Evolutionary conservation across 768 basidiomycete genomes (phyloP).

Genomic region (Tephrocybe rancida): DNA sequence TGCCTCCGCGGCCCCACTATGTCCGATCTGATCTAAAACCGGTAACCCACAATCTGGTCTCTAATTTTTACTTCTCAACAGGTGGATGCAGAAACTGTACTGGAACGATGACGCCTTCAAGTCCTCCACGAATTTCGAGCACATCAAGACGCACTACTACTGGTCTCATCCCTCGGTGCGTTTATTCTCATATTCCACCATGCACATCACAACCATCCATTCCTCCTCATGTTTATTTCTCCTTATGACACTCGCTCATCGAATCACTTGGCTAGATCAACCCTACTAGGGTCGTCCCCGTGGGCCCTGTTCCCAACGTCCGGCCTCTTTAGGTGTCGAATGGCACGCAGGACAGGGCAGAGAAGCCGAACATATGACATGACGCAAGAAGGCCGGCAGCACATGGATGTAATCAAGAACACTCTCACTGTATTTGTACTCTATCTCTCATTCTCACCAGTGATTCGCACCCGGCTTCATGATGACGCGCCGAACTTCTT

Average conservation of each 20-base stretch:
- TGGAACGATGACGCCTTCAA: constrained; percentile 91
- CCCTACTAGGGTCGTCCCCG: constrained; percentile 73
- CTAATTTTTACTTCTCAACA: constrained; percentile 21
- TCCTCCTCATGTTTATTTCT: neutral
- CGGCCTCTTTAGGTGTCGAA: constrained; percentile 48
- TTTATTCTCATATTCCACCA: neutral
- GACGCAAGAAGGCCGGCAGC: neutral
- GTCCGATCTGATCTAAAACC: neutral
- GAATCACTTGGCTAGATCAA: constrained; percentile 57
- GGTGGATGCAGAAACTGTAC: constrained; percentile 88
- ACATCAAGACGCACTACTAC: constrained; percentile 80
- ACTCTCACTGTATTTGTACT: no score
- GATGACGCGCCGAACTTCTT: no score
- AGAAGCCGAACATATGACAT: no score
- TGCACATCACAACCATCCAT: neutral
- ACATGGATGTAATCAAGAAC: no score
- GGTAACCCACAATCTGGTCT: neutral
- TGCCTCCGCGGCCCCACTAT: neutral
- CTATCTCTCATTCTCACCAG: no score
- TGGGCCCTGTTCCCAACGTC: constrained; percentile 73
- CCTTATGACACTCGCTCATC: constrained; percentile 1
- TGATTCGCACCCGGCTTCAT: no score
- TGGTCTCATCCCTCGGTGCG: constrained; percentile 57
- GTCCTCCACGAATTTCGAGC: constrained; percentile 84
- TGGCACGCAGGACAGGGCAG: neutral